phyloP scores from a whole-genome alignment of 371 early-diverging fungal genomes.

The Umbelopsis sp. region DNA sequence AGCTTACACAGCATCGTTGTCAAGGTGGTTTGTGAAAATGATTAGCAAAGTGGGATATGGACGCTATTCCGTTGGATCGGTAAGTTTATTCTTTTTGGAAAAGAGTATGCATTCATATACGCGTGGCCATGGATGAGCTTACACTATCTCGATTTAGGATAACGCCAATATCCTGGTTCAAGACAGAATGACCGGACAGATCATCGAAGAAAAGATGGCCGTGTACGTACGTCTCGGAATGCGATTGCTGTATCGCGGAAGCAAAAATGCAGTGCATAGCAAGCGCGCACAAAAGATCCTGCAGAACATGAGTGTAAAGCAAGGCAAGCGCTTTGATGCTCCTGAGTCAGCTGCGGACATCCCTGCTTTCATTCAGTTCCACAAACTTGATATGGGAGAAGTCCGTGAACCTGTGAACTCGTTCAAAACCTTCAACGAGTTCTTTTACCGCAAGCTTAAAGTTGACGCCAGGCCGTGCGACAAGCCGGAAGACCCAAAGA shows the following conservation, averaged over 20 bases:
- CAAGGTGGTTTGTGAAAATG: slow-evolving; percentile 80
- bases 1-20: not conserved
- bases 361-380: slow-evolving; percentile 77
- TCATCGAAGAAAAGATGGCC: slow-evolving; percentile 85
- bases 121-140: not conserved
- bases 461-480: slow-evolving; percentile 69
- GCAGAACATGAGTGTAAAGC: slow-evolving; percentile 67
- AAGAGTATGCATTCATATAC: not conserved
- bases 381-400: slow-evolving; percentile 64
- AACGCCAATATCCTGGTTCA: slow-evolving; percentile 83
- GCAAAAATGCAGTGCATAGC: slow-evolving; percentile 50
- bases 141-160: slow-evolving; percentile 35
- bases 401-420: slow-evolving; percentile 68
- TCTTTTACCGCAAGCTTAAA: slow-evolving; percentile 86
- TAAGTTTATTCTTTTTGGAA: slow-evolving; percentile 28
- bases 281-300: slow-evolving; percentile 58
- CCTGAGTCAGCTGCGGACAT: slow-evolving; percentile 75
- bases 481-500: slow-evolving; percentile 62
- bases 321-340: slow-evolving; percentile 79
- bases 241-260: slow-evolving; percentile 73
- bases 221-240: slow-evolving; percentile 85
- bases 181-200: slow-evolving; percentile 72
- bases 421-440: slow-evolving; percentile 85
- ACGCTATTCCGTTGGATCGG: slow-evolving; percentile 69
- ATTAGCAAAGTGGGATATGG: slow-evolving; percentile 79